Evolutionary conservation across 1,139 yeast genomes (phyloP).

Genomic region (Citeromyces hawaiiensis): DNA sequence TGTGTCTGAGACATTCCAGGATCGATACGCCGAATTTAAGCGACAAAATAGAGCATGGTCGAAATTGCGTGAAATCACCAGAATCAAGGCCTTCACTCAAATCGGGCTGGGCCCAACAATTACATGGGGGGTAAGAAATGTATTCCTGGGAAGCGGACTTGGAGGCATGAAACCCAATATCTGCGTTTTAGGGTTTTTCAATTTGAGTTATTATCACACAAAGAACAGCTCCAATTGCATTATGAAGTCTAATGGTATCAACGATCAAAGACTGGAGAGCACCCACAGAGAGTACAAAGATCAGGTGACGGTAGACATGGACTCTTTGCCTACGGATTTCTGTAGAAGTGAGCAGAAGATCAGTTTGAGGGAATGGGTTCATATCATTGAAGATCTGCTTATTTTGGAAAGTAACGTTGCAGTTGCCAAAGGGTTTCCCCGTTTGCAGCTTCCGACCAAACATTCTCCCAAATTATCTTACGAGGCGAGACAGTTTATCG

Average conservation of each 20-base stretch:
- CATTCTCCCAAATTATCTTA: constrained; percentile 8
- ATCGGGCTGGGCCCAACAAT: constrained; percentile 77
- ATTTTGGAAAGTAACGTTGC: constrained; percentile 91
- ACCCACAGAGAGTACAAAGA: constrained; percentile 9
- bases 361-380: constrained; percentile 77
- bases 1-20: constrained; percentile 36
- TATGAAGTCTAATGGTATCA: background rate
- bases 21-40: constrained; percentile 51
- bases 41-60: constrained; percentile 75
- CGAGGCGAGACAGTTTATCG: constrained; percentile 45
- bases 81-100: constrained; percentile 87
- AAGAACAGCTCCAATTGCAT: background rate
- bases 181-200: constrained; percentile 81
- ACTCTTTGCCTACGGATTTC: constrained; percentile 63
- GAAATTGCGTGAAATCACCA: constrained; percentile 61
- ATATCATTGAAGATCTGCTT: constrained; percentile 80
- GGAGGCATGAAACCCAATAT: constrained; percentile 98
- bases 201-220: constrained; percentile 21
- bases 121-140: constrained; percentile 94
- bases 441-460: constrained; percentile 23
- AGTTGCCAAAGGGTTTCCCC: constrained; percentile 75
- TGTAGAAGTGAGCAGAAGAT: constrained; percentile 64
- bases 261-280: constrained; percentile 5
- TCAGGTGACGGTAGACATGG: constrained; percentile 15
- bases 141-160: constrained; percentile 80